phyloP scores from a whole-genome alignment of 148 eudicot genomes.

The Chenopodium suecicum region DNA sequence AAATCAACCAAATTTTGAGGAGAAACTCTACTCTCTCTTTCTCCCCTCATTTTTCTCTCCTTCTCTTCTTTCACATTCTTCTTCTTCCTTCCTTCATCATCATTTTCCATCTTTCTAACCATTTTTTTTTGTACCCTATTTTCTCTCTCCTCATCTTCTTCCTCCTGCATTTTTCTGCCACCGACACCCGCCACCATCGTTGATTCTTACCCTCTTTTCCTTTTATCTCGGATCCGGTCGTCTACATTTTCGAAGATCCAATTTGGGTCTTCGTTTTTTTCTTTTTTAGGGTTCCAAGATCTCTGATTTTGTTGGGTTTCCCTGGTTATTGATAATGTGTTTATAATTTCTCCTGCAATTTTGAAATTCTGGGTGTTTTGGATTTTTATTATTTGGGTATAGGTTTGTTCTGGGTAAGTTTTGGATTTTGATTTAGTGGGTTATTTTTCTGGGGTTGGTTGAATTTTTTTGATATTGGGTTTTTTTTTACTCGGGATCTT shows the following conservation, averaged over 20 bases:
- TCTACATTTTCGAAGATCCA: not conserved
- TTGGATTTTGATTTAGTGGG: not conserved
- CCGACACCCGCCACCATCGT: constrained; percentile 13
- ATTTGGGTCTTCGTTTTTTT: not conserved
- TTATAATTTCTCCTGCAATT: not conserved
- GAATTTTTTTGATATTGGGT: not conserved
- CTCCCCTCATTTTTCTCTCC: constrained; percentile 11
- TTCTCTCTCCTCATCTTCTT: constrained; percentile 2
- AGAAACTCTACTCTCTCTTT: not conserved
- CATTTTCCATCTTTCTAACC: not conserved
- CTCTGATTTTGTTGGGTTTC: constrained; percentile 2
- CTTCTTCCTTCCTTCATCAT: not conserved
- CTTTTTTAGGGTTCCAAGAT: constrained; percentile 18
- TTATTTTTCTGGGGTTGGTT: not conserved
- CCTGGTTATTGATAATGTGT: not conserved
- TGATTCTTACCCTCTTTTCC: not conserved
- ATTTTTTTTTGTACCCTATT: not conserved
- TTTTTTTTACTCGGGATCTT: not conserved
- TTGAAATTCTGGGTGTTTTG: constrained; percentile 15
- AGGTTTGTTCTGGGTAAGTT: constrained; percentile 20
- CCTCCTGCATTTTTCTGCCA: constrained; percentile 10
- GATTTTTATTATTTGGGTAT: not conserved
- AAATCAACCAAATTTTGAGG: not conserved
- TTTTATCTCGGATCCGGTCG: constrained; percentile 24
- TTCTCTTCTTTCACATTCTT: not conserved